Conservation (phyloP, 1,139 yeast species). For the Geotrichum klebahnii region DNA sequence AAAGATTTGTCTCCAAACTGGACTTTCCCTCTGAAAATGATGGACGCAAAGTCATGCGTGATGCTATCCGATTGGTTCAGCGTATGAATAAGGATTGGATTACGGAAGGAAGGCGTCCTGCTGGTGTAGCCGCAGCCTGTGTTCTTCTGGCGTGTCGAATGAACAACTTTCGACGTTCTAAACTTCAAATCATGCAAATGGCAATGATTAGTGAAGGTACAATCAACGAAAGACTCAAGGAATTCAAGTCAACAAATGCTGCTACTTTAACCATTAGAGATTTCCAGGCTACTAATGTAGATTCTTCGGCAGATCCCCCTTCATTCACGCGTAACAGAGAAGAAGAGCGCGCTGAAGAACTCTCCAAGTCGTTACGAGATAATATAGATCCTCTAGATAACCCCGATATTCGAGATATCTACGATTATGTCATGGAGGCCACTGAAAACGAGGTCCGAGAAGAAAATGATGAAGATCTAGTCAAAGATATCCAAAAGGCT, state of each 20-base stretch:
- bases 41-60: constrained; percentile 61
- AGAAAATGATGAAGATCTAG: constrained; percentile 18
- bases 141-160: constrained; percentile 87
- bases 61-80: constrained; percentile 81
- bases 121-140: constrained; percentile 98
- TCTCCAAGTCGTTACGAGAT: background rate
- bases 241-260: constrained; percentile 73
- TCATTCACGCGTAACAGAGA: constrained; percentile 49
- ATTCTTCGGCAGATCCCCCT: constrained; percentile 68
- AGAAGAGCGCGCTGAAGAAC: constrained; percentile 27
- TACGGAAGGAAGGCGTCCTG: constrained; percentile 93
- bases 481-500: constrained; percentile 9
- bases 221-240: constrained; percentile 80
- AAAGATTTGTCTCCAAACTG: constrained; percentile 84
- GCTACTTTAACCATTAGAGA: constrained; percentile 68
- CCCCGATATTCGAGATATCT: constrained; percentile 18
- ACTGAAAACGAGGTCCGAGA: constrained; percentile 19
- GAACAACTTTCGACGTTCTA: constrained; percentile 90
- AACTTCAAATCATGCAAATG: constrained; percentile 88
- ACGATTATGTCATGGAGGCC: constrained; percentile 20
- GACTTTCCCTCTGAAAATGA: constrained; percentile 60
- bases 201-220: constrained; percentile 96
- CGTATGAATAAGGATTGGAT: constrained; percentile 96
- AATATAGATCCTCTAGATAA: constrained; percentile 8
- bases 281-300: constrained; percentile 55